Base-by-base conservation (phyloP, 768 basidiomycete species). In the Hortiboletus flavorubellus region DNA sequence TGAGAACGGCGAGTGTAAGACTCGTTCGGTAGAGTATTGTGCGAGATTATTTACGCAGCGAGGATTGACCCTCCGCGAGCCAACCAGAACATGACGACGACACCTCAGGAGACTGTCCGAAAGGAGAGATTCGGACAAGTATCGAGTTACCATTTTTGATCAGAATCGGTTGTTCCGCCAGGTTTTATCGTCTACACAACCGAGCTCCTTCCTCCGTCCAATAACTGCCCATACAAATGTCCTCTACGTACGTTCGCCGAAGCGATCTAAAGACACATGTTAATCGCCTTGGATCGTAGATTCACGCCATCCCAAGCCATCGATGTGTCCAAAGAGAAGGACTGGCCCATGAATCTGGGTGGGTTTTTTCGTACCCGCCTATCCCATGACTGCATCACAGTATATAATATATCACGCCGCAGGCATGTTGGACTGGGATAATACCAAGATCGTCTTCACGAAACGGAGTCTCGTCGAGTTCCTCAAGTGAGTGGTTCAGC, bases 341-440 rank as follows among this genome's bases (percentile, higher is more conserved):
- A 89, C 58, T 91, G 89, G 89, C 72, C 86, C 31, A 72, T 81
- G 56, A 78, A 78, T 60, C 73, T 91, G 18, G 89, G 89, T 85
- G 48, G 29, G 76, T 65, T 10, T 52, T 43, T 39, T 34, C 8
- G 12, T 30, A 45, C 41, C 41, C 35, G n/a, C 44, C 37, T 31
- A 23, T 41, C 26, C 45, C 30, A 42, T 53, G 21, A 12, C 30
- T 46, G 16, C 43, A 8, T 31, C 21, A 16, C 18, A 31, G 8
- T 23, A 29, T 40, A 49, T 5, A 2, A 49, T 5, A 2, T 26
- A 51, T 31, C 55, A 11, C 29, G 11, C 38, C 42, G 4, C 51
- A 89, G 89, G 87, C 56, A 80, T 88, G 83, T 75, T 91, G 59
- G 89, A 91, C 70, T 91, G 89, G 89, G 89, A 91, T 64, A 67